phyloP scores from a whole-genome alignment of 192 early-diverging fungal species.

The Allomyces macrogynus region DNA sequence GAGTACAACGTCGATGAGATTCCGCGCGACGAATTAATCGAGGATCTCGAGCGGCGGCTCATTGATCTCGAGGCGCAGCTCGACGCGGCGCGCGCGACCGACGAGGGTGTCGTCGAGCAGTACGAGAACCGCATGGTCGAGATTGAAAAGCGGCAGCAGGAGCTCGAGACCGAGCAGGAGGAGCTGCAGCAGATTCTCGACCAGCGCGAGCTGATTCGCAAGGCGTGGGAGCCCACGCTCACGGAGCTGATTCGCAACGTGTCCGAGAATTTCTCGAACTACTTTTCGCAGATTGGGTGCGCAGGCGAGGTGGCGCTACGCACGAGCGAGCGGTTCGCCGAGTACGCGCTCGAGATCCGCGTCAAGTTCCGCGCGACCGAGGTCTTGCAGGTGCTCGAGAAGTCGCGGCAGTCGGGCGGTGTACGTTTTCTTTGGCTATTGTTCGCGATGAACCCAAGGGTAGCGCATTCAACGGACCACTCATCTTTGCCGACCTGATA shows the following conservation, averaged over 20 bases:
- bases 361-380: conserved; percentile 84
- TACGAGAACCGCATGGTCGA: conserved; percentile 42
- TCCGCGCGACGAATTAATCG: background rate
- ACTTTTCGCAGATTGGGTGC: conserved; percentile 61
- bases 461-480: background rate
- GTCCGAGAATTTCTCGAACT: conserved; percentile 29
- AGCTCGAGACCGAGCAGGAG: conserved; percentile 17
- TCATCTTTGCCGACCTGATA: conserved; percentile 6
- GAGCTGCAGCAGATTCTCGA: conserved; percentile 9
- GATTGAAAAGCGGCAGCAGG: conserved; percentile 21
- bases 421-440: conserved; percentile 19
- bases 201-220: conserved; percentile 6
- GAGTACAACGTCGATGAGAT: no score
- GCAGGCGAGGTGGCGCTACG: conserved; percentile 48
- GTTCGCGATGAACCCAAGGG: background rate
- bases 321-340: conserved; percentile 59
- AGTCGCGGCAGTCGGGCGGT: conserved; percentile 82
- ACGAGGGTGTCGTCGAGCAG: conserved; percentile 28
- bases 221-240: background rate
- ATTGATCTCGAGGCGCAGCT: background rate
- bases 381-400: conserved; percentile 60
- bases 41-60: background rate
- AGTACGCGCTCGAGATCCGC: conserved; percentile 85
- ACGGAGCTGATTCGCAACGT: conserved; percentile 12
- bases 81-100: background rate